phyloP scores from a whole-genome alignment of 768 basidiomycete genomes.

The Gloeophyllum trabeum region DNA sequence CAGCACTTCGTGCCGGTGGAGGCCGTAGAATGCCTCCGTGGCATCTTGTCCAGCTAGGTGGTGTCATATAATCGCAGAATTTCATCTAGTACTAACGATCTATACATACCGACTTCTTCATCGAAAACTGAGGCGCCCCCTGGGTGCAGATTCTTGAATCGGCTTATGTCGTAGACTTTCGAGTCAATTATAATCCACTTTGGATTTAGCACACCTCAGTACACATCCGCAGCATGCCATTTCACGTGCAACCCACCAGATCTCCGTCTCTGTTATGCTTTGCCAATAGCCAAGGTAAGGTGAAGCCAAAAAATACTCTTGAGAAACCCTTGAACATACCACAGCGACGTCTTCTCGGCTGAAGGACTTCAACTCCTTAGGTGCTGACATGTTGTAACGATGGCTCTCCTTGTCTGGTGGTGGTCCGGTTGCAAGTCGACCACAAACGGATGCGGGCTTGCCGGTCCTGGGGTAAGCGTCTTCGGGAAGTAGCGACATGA shows the following conservation, averaged over 20 bases:
- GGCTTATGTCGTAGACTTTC: slow-evolving; percentile 75
- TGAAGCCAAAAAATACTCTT: background rate
- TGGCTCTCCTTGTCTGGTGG: too few species aligned
- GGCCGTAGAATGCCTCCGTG: slow-evolving; percentile 79
- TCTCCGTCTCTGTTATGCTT: slow-evolving; percentile 74
- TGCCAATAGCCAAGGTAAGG: slow-evolving; percentile 3
- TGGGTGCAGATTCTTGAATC: slow-evolving; percentile 74
- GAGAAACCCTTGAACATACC: slow-evolving; percentile 23
- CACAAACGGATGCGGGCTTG: too few species aligned
- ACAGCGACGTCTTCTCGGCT: slow-evolving; percentile 61
- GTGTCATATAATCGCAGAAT: background rate
- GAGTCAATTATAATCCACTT: slow-evolving; percentile 82
- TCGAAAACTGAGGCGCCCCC: slow-evolving; percentile 70
- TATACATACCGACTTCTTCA: slow-evolving; percentile 37
- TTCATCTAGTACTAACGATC: background rate
- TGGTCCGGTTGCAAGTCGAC: too few species aligned
- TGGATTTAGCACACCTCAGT: background rate
- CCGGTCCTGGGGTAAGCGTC: too few species aligned
- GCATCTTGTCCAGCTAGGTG: slow-evolving; percentile 60
- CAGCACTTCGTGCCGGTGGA: slow-evolving; percentile 82
- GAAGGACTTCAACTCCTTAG: slow-evolving; percentile 30
- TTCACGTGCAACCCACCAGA: slow-evolving; percentile 39
- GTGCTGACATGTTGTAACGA: too few species aligned
- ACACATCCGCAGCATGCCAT: background rate
- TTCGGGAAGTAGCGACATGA: too few species aligned